These are phyloP conservation scores for Boletales sp. DNA, from an alignment of 768 basidiomycete genomes.

Conservation along the genomic window DNA sequence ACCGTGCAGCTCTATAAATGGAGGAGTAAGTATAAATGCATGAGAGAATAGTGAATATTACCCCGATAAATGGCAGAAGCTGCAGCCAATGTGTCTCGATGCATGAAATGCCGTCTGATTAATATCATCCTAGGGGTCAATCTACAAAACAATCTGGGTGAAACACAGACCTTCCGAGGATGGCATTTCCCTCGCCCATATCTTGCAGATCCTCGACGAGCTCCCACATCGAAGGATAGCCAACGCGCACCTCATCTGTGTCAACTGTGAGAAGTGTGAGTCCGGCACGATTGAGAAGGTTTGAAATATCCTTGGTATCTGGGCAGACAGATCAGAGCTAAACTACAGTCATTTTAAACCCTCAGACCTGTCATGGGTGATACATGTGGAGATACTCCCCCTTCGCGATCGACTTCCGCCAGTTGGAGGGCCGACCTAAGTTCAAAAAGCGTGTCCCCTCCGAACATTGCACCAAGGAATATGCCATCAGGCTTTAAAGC, in stretches of 20 bases:
- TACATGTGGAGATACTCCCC: constrained; percentile 93
- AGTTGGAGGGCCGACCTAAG: constrained; percentile 91
- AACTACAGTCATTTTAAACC: not conserved
- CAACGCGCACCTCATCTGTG: constrained; percentile 86
- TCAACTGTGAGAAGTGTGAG: constrained; percentile 94
- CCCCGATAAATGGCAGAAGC: constrained; percentile 94
- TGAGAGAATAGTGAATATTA: constrained; percentile 26
- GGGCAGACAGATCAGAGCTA: constrained; percentile 5
- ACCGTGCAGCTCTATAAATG: constrained; percentile 70
- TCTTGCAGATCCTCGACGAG: constrained; percentile 88
- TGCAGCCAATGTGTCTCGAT: constrained; percentile 84
- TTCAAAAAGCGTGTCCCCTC: constrained; percentile 95
- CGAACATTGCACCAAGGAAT: constrained; percentile 92
- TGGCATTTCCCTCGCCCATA: constrained; percentile 96
- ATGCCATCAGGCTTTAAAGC: constrained; percentile 87
- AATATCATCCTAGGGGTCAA: not conserved
- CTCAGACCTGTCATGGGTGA: constrained; percentile 93
- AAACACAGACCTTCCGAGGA: constrained; percentile 67
- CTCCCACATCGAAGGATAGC: constrained; percentile 96
- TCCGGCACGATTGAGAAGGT: constrained; percentile 87
- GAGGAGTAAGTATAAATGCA: not conserved
- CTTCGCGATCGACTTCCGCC: constrained; percentile 90
- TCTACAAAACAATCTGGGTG: not conserved
- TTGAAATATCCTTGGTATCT: constrained; percentile 94
- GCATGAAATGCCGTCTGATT: constrained; percentile 59